Evolutionary conservation across 2,329 filamentous ascomycete genomes (phyloP).

Genomic region (Exophiala oligosperma): DNA sequence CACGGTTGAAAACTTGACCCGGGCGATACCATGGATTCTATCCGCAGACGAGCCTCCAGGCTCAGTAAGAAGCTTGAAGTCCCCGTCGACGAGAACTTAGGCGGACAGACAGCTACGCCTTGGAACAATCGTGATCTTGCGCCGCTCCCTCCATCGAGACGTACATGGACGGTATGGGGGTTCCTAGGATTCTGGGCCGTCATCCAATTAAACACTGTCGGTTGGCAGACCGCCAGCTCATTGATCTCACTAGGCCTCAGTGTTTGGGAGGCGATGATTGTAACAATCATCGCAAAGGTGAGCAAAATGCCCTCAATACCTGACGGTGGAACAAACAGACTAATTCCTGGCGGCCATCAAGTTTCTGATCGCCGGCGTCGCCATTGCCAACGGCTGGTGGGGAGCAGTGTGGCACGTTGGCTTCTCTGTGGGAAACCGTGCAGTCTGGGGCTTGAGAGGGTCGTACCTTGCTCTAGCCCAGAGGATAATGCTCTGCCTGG

Average conservation of each 20-base stretch:
- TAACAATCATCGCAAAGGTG: neutral
- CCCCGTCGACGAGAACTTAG: constrained; percentile 11
- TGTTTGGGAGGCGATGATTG: neutral
- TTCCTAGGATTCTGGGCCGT: neutral
- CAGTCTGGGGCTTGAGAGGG: neutral
- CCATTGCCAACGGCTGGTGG: neutral
- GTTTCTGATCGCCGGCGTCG: neutral
- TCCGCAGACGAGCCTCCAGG: constrained; percentile 8
- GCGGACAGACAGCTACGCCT: constrained; percentile 8
- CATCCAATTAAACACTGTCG: neutral
- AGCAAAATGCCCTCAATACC: neutral
- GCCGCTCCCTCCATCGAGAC: constrained; percentile 3
- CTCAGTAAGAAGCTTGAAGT: constrained; percentile 16
- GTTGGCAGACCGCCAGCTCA: neutral
- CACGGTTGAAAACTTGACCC: neutral
- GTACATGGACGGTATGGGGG: neutral
- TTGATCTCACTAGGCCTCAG: neutral
- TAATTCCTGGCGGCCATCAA: neutral
- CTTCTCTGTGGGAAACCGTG: neutral
- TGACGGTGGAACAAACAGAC: neutral
- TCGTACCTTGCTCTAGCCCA: neutral
- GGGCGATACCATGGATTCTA: neutral
- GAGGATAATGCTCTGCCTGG: neutral
- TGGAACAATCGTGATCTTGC: constrained; percentile 16
- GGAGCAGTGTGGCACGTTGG: neutral